Percentiles rank a stretch among this genome's conserved stretches.
Evolutionary conservation across 441 rosid species (phyloP).

Genomic region (Erodium chrysanthum): DNA sequence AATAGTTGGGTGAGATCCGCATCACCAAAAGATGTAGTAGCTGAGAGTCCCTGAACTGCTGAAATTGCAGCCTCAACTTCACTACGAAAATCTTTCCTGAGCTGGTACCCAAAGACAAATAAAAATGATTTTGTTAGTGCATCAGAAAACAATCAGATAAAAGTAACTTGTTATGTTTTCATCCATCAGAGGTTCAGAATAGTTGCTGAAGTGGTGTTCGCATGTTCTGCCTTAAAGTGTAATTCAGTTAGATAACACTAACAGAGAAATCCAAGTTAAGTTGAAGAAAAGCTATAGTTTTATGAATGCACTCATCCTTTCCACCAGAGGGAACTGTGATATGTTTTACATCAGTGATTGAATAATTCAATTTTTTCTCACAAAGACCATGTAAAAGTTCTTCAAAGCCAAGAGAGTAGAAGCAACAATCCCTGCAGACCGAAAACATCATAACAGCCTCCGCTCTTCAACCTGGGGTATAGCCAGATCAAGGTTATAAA

Average conservation of each 20-base stretch:
- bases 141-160: not conserved
- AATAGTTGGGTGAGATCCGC: constrained; percentile 79
- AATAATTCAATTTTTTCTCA: too few relatives aligned
- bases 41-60: constrained; percentile 50
- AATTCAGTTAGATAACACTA: not conserved
- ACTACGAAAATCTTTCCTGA: constrained; percentile 69
- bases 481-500: too few relatives aligned
- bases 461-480: too few relatives aligned
- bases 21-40: constrained; percentile 48
- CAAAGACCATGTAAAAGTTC: too few relatives aligned
- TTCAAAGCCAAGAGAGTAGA: too few relatives aligned
- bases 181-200: not conserved
- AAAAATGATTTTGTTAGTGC: constrained; percentile 5
- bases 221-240: not conserved
- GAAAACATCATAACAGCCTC: too few relatives aligned
- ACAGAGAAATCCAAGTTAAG: not conserved
- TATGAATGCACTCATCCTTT: not conserved
- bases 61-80: constrained; percentile 57
- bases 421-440: too few relatives aligned
- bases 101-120: constrained; percentile 27
- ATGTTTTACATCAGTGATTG: too few relatives aligned
- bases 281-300: not conserved
- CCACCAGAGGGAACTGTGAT: too few relatives aligned
- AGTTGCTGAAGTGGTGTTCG: not conserved
- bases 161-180: not conserved